These are phyloP conservation scores for Phyllostachys edulis DNA, from an alignment of 176 grass and related monocot species.

Conservation along the genomic window DNA sequence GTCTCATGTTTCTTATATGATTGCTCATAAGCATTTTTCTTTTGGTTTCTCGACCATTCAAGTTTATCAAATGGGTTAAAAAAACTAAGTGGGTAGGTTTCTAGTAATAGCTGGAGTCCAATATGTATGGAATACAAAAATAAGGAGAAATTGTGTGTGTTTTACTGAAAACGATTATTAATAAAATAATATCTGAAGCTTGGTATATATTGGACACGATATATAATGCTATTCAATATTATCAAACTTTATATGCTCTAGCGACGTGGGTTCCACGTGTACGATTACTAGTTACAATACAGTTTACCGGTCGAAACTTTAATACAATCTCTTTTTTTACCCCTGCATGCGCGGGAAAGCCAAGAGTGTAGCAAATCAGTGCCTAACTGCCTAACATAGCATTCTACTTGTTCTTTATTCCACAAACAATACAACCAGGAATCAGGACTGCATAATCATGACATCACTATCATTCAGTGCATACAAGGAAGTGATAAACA, in stretches of 20 bases:
- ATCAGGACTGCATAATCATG: constrained; percentile 10
- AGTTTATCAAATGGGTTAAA: not conserved
- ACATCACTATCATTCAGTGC: constrained; percentile 10
- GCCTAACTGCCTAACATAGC: not conserved
- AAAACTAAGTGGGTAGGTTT: not conserved
- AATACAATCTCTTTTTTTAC: constrained; percentile 8
- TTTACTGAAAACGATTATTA: not conserved
- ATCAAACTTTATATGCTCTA: not conserved
- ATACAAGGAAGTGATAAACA: not conserved
- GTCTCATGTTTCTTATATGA: not conserved
- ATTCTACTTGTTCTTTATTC: constrained; percentile 1
- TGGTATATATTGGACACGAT: not conserved
- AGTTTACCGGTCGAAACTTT: not conserved
- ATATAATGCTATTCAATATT: not conserved
- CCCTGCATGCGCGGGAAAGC: not conserved
- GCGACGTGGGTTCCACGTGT: not conserved
- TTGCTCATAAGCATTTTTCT: not conserved
- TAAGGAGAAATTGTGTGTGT: not conserved
- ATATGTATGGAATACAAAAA: not conserved
- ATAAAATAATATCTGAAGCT: not conserved
- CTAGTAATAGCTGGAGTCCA: not conserved
- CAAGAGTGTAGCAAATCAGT: not conserved
- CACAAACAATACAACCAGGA: not conserved
- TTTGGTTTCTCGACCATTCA: not conserved
- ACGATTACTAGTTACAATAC: not conserved